Base-by-base conservation (phyloP, 2,329 filamentous ascomycete genomes). In the Aspergillus luchuensis region DNA sequence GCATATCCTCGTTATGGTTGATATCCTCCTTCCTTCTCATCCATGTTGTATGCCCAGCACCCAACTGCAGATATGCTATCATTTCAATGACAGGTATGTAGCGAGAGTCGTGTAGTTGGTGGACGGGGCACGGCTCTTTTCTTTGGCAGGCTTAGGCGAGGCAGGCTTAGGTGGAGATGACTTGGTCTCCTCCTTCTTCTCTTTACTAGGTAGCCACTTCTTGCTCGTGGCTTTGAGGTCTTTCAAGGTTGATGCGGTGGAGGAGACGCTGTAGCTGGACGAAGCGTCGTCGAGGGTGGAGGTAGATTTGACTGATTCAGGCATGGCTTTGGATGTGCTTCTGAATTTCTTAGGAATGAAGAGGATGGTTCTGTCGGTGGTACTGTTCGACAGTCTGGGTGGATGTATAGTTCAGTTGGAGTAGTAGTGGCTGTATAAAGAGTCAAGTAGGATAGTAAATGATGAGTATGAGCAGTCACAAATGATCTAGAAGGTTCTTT, bases 31-130 rank as follows among this genome's bases (percentile, higher is more conserved):
- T 28, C 6, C 25, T n/a, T n/a, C 13, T 10, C 6, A 15, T 49
- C 45, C 45, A 49, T 49, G 15, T 50, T 50, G 25, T 50, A 30
- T 50, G 19, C 10, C 36, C 51, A 41, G 19, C 36, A 43, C 51
- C 13, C 33, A 41, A 23, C 52, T 30, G 52, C 10, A 7, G n/a
- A 23, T 19, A 30, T 6, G 49, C 49, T 1, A 10, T 55, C 13
- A 28, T 28, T 38, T 55, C 25, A 55, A 19, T 19, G 47, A 50
- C 15, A 50, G 8, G 15, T 50, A 50, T 8, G 47, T 50, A 6
- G 47, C 47, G 7, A 50, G 47, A 10, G 47, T 50, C 2, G 47
- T 50, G 47, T 50, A 50, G 47, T 50, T 50, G 47, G 47, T 33
- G 10, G 25, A 11, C 10, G 47, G 47, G 8, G 28, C 25, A 15